Evolutionary conservation across 768 basidiomycete species (phyloP).

Genomic region (Termitomyces sp.): DNA sequence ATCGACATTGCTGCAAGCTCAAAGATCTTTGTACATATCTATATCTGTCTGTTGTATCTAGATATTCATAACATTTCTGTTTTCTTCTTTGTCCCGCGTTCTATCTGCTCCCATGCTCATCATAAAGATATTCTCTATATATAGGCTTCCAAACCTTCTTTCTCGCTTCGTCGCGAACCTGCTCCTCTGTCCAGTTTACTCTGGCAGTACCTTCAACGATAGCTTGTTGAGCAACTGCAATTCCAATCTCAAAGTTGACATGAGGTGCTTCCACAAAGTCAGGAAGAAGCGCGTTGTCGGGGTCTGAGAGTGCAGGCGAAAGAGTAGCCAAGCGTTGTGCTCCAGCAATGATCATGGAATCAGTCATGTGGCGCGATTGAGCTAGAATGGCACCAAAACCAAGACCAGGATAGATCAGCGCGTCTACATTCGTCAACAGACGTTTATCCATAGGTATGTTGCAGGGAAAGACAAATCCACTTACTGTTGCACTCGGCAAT

Average conservation of each 20-base stretch:
- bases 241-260: constrained; percentile 77
- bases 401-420: constrained; percentile 81
- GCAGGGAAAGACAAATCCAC: constrained; percentile 6
- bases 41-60: background rate
- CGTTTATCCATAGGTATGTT: background rate
- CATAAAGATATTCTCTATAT: constrained; percentile 63
- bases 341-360: constrained; percentile 87
- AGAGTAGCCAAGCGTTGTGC: constrained; percentile 69
- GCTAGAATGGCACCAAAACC: constrained; percentile 77
- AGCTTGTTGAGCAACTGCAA: constrained; percentile 77
- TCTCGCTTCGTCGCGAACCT: constrained; percentile 47
- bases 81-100: too few relatives aligned
- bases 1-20: background rate
- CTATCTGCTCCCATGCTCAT: constrained; percentile 37
- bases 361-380: constrained; percentile 59
- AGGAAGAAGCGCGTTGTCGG: constrained; percentile 68
- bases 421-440: constrained; percentile 53
- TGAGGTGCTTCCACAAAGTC: constrained; percentile 68
- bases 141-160: constrained; percentile 58
- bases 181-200: constrained; percentile 53
- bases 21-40: background rate
- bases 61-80: background rate
- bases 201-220: constrained; percentile 64
- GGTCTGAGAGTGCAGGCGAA: constrained; percentile 69
- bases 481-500: constrained; percentile 72